Evolutionary conservation across 352 stramenopile genomes (phyloP).

Genomic region (Globisporangium recalcitrans): DNA sequence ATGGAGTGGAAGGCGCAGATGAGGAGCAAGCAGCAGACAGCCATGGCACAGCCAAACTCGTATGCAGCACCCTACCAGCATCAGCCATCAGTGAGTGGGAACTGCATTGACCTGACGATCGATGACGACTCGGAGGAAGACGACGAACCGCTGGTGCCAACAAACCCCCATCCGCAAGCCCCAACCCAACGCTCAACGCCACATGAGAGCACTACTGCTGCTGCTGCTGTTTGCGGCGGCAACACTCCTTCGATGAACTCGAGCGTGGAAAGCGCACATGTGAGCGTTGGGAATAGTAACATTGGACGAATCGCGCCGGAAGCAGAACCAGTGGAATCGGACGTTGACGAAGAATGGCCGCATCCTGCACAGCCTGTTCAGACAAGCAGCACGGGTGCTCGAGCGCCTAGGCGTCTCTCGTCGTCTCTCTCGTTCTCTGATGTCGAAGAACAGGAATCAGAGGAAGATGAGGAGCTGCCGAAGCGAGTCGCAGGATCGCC

Average conservation of each 20-base stretch:
- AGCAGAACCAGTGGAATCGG: slow-evolving; percentile 36
- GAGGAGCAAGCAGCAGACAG: neutral
- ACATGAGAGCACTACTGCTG: too few species aligned
- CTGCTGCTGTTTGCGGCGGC: too few species aligned
- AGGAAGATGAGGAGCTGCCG: slow-evolving; percentile 36
- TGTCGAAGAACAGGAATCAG: slow-evolving; percentile 21
- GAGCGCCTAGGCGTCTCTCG: neutral
- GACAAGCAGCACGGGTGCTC: slow-evolving; percentile 7
- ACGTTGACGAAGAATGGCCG: slow-evolving; percentile 64
- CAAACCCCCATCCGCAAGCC: neutral
- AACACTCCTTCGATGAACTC: neutral
- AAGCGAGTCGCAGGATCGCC: neutral
- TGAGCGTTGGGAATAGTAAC: neutral
- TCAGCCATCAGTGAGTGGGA: neutral
- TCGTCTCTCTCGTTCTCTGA: neutral
- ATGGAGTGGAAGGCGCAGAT: slow-evolving; percentile 15
- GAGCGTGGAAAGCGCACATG: neutral
- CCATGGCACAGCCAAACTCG: neutral
- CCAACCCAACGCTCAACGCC: too few species aligned
- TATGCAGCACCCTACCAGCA: neutral
- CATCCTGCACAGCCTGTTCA: neutral
- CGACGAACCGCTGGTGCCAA: slow-evolving; percentile 30
- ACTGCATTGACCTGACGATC: slow-evolving; percentile 49
- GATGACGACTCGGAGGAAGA: slow-evolving; percentile 53
- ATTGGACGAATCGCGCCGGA: neutral